Conservation (phyloP, 2,329 filamentous ascomycete species). For the Alternaria consortialis region DNA sequence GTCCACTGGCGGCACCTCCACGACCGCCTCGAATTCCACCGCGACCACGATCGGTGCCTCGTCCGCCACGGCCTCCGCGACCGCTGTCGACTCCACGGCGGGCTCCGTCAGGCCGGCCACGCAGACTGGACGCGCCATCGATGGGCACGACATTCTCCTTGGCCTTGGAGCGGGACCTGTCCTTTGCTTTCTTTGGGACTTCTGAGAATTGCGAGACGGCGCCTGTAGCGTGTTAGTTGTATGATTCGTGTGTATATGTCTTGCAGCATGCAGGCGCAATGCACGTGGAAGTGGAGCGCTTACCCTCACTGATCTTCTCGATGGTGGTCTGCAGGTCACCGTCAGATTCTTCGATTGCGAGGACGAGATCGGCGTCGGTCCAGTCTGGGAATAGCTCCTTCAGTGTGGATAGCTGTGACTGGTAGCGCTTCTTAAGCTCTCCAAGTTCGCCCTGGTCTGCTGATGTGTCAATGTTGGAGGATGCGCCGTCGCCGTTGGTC, state of each 20-base stretch:
- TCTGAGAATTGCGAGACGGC: conserved; percentile 85
- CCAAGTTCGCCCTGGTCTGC: conserved; percentile 90
- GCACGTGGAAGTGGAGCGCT: conserved; percentile 24
- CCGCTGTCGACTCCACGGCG: conserved; percentile 46
- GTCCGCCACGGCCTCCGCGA: conserved; percentile 59
- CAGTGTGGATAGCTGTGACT: conserved; percentile 78
- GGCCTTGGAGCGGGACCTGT: conserved; percentile 74
- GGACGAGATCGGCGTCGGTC: conserved; percentile 94
- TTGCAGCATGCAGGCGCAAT: conserved; percentile 5
- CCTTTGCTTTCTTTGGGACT: conserved; percentile 77
- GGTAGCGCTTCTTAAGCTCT: conserved; percentile 90
- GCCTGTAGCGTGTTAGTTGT: conserved; percentile 59
- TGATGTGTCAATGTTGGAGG: conserved; percentile 68
- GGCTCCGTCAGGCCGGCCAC: conserved; percentile 33
- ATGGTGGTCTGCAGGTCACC: conserved; percentile 77
- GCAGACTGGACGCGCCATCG: conserved; percentile 53
- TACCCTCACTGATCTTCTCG: conserved; percentile 82
- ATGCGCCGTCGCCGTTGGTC: conserved; percentile 75
- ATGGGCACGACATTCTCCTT: conserved; percentile 68
- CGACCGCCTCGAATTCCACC: conserved; percentile 66
- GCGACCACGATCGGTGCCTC: conserved; percentile 66
- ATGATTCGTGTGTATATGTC: not conserved
- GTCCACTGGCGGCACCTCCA: conserved; percentile 71
- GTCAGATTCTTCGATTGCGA: conserved; percentile 87
- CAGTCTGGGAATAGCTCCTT: conserved; percentile 95